Evolutionary conservation across 73 alveolate genomes (phyloP), one percentile per base, ranked within the genome.

Genomic region (Paramecium pentaurelia): DNA sequence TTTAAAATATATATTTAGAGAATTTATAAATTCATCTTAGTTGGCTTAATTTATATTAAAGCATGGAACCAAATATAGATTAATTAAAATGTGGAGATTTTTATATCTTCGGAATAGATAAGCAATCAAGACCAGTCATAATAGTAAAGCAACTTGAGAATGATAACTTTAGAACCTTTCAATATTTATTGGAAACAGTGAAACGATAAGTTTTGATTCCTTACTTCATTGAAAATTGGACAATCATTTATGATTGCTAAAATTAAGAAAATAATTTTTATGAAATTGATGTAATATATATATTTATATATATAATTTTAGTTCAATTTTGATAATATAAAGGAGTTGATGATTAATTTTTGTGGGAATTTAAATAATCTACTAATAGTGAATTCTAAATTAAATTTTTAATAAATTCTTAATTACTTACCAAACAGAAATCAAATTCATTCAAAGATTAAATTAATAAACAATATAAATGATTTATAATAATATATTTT

Each of bases 211-310:
- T 73, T 1, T 38, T 73, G 30, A 38, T 73, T 16, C 68, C 87
- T 73, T 73, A 73, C 37, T 73, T 30, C 40, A 40, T 73, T 73
- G 87, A 73, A 73, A 73, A 73, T 73, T 73, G 87, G 87, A 73
- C 87, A 9, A 40, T 73, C 8, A 73, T 73, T 22, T 73, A 30
- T 37, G 87, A 73, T 73, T 40, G 37, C 18, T 18, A 73, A 37
- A 73, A 73, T 8, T 6, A 73, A 40, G 87, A 73, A 16, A 16
- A 36, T 20, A 73, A 73, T 18, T 38, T 37, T 32, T 73, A 73
- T 73, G 87, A 73, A 40, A 18, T 40, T 37, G 60, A 73, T n/a
- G 87, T 73, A 73, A 73, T 3, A 2, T 36, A 16, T 54, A 12
- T 3, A 2, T 36, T 4, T 54, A 12, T 18, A 42, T 16, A 16